phyloP scores from a whole-genome alignment of 352 stramenopile genomes.

The Globisporangium okanoganense region DNA sequence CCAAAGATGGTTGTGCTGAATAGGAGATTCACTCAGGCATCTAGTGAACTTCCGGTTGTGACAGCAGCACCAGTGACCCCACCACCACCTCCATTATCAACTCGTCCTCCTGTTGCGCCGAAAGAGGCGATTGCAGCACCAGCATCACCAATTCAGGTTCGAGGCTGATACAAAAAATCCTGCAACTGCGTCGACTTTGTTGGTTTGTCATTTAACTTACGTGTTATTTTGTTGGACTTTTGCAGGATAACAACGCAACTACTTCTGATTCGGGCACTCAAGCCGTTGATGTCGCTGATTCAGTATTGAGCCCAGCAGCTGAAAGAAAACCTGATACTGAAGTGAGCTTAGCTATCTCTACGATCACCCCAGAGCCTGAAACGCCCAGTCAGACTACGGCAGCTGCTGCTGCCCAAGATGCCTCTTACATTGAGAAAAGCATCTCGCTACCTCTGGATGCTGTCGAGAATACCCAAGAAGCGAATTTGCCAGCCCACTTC shows the following conservation, averaged over 20 bases:
- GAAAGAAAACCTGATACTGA: not conserved
- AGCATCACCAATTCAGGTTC: not conserved
- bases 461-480: not conserved
- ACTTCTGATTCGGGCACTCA: not conserved
- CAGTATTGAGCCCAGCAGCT: not conserved
- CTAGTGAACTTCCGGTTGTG: not conserved
- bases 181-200: not conserved
- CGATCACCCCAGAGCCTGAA: not conserved
- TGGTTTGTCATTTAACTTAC: not conserved
- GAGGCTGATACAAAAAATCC: not conserved
- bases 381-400: not conserved
- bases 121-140: not conserved
- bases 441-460: not conserved
- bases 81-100: not conserved
- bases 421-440: not conserved
- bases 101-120: not conserved
- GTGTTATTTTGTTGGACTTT: not conserved
- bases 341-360: not conserved
- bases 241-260: not conserved
- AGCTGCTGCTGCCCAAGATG: not conserved
- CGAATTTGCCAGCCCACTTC: not conserved
- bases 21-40: not conserved
- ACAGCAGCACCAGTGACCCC: not conserved
- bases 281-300: not conserved
- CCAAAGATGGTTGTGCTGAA: slow-evolving; percentile 2